A percentile compares a stretch with the other conserved stretches of the same genome.
Conservation (phyloP, 2,329 filamentous ascomycete species). For the Stemphylium beticola region DNA sequence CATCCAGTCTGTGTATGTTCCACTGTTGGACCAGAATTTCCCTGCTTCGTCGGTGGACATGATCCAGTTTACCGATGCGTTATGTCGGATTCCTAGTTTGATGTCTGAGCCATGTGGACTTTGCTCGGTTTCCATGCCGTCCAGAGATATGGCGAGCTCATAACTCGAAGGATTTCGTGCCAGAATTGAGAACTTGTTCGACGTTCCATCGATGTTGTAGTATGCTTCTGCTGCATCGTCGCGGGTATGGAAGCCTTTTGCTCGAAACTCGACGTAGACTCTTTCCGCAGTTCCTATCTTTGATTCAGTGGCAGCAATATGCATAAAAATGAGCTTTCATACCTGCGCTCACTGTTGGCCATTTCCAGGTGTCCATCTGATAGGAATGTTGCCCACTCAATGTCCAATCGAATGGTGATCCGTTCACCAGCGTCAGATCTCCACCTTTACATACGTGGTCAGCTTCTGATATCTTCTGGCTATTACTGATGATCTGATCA, state of each 20-base stretch:
- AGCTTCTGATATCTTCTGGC: not conserved
- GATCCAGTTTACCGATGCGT: conserved; percentile 47
- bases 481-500: not conserved
- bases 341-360: conserved; percentile 42
- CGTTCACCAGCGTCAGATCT: conserved; percentile 49
- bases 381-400: conserved; percentile 40
- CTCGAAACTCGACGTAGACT: conserved; percentile 43
- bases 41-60: conserved; percentile 45
- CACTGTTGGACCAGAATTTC: conserved; percentile 46
- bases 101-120: conserved; percentile 41
- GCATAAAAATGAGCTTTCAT: not conserved
- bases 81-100: conserved; percentile 45
- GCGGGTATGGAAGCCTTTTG: conserved; percentile 27
- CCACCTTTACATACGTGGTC: conserved; percentile 31
- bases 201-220: conserved; percentile 39
- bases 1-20: conserved; percentile 50
- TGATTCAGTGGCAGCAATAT: not conserved
- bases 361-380: conserved; percentile 50
- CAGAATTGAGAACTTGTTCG: conserved; percentile 40
- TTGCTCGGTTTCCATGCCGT: conserved; percentile 40
- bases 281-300: conserved; percentile 33
- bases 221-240: conserved; percentile 48
- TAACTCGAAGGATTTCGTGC: conserved; percentile 40
- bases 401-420: conserved; percentile 49
- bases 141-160: conserved; percentile 40